Evolutionary conservation across 257 asterid genomes (phyloP).

Genomic region (Linderniella brevidens): DNA sequence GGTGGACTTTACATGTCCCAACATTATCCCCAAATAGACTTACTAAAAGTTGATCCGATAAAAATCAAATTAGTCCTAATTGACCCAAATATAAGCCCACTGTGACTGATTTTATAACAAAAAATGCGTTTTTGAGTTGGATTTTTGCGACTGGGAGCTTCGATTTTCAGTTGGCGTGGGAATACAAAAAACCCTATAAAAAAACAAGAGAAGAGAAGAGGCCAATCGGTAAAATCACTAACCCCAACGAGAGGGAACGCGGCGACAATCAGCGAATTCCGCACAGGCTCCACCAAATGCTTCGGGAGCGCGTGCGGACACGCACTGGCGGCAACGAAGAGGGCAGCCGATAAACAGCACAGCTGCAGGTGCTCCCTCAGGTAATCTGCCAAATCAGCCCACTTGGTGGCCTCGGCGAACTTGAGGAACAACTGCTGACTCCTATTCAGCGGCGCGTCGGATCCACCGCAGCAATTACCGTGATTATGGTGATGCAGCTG

Average conservation of each 20-base stretch:
- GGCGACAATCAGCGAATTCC: slow-evolving; percentile 33
- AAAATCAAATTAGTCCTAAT: too few species aligned
- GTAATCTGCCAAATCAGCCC: slow-evolving; percentile 59
- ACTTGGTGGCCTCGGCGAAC: slow-evolving; percentile 42
- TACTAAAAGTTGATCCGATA: too few species aligned
- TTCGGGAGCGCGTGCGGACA: slow-evolving; percentile 61
- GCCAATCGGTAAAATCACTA: slow-evolving; percentile 6
- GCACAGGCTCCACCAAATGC: slow-evolving; percentile 41
- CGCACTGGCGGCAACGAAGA: slow-evolving; percentile 58
- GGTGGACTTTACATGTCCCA: too few species aligned
- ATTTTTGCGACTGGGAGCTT: too few species aligned
- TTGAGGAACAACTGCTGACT: slow-evolving; percentile 44
- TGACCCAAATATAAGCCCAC: too few species aligned
- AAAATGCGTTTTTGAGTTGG: too few species aligned
- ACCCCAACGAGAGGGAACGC: slow-evolving; percentile 98
- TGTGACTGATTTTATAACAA: too few species aligned
- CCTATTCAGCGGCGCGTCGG: slow-evolving; percentile 31
- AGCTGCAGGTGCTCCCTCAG: slow-evolving; percentile 73
- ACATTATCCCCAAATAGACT: too few species aligned
- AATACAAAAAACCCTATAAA: too few species aligned
- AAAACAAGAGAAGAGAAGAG: not conserved
- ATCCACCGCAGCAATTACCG: slow-evolving; percentile 16
- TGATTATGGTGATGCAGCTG: slow-evolving; percentile 15
- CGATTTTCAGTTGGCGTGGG: too few species aligned
- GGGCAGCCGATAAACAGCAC: slow-evolving; percentile 73